Percentiles rank a stretch among this genome's conserved stretches.
phyloP scores from a whole-genome alignment of 139 green algal species.

The Volvox reticuliferus region DNA sequence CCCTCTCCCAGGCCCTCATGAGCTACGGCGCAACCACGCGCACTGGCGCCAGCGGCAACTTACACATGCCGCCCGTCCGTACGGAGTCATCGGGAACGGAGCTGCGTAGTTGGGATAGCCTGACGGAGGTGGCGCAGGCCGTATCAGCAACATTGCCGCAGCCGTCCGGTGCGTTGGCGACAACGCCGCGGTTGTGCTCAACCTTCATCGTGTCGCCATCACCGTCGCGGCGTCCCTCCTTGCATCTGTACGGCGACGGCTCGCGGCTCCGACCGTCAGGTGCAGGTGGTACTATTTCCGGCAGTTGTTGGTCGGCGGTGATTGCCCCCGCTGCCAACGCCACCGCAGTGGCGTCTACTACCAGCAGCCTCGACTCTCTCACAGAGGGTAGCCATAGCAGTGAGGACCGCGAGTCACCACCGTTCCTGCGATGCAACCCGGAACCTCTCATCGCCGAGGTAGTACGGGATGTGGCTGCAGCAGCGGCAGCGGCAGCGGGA shows the following conservation, averaged over 20 bases:
- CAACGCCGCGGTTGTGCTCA: not conserved
- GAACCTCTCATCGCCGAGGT: too few relatives aligned
- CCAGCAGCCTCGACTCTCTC: too few relatives aligned
- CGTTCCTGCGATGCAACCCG: not conserved
- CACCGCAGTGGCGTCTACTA: too few relatives aligned
- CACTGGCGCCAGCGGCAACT: not conserved
- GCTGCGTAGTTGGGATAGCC: conserved; percentile 28
- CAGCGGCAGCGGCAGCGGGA: too few relatives aligned
- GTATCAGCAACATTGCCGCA: not conserved
- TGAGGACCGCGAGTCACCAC: not conserved
- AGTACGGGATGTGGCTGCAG: too few relatives aligned
- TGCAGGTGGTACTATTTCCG: too few relatives aligned
- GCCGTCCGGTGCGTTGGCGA: not conserved
- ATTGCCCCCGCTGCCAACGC: not conserved
- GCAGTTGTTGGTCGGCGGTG: not conserved
- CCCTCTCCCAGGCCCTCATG: not conserved
- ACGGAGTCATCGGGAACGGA: conserved; percentile 17
- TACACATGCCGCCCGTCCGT: not conserved
- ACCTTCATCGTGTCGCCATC: not conserved
- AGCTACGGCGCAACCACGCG: not conserved
- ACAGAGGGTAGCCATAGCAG: not conserved
- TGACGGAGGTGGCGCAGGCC: conserved; percentile 13
- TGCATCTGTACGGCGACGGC: not conserved
- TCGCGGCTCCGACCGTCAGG: not conserved
- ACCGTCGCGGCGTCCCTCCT: not conserved